These are phyloP conservation scores for Gaertneriomyces sp. DNA, from an alignment of 192 early-diverging fungal genomes.

Conservation along the genomic window DNA sequence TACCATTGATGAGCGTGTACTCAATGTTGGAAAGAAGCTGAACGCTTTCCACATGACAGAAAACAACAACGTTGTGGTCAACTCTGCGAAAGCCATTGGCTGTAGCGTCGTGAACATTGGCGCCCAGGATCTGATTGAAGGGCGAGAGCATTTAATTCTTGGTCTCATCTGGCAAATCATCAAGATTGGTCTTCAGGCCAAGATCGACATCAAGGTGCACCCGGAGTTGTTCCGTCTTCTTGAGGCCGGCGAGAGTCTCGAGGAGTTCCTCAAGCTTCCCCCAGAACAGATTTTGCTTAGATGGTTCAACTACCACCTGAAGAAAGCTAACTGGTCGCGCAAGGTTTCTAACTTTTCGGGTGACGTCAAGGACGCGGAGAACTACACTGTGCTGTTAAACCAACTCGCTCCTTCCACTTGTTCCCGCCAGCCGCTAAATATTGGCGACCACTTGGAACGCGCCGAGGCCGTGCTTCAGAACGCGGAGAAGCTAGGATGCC, in stretches of 20 bases:
- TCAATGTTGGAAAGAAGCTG: conserved; percentile 85
- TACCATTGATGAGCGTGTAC: conserved; percentile 98
- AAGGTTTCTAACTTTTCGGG: conserved; percentile 84
- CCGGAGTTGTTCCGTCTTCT: conserved; percentile 96
- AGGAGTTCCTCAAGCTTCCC: conserved; percentile 90
- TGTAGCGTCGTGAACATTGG: conserved; percentile 99
- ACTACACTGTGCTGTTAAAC: conserved; percentile 91
- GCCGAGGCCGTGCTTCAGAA: conserved; percentile 88
- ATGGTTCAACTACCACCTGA: conserved; percentile 99
- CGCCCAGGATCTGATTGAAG: conserved; percentile 92
- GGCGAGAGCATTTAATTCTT: conserved; percentile 92
- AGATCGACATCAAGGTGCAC: conserved; percentile 97
- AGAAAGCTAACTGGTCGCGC: conserved; percentile 82
- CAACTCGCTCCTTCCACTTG: conserved; percentile 84
- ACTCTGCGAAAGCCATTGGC: conserved; percentile 98
- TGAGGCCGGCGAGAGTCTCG: conserved; percentile 88
- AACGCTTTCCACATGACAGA: conserved; percentile 96
- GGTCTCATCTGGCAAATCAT: conserved; percentile 99
- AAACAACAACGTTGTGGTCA: conserved; percentile 99
- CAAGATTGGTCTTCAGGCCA: conserved; percentile 92
- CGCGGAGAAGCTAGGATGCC: conserved; percentile 88
- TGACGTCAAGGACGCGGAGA: conserved; percentile 93
- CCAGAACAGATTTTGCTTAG: conserved; percentile 94
- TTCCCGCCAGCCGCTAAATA: conserved; percentile 75
- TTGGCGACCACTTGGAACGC: conserved; percentile 69